phyloP scores from a whole-genome alignment of 805 yeast species.

The Sugiyamaella mastotermitis region DNA sequence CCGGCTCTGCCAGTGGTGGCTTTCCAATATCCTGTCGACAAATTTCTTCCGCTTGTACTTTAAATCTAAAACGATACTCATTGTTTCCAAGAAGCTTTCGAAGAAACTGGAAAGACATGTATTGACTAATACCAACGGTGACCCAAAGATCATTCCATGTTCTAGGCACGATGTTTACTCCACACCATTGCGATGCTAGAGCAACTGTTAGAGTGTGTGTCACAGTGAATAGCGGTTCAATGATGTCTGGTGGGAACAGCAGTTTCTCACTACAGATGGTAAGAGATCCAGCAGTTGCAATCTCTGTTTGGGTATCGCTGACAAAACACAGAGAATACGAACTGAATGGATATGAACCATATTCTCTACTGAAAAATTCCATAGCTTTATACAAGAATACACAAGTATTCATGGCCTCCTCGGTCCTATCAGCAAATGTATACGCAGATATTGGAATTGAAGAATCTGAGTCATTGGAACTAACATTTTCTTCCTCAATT shows the following conservation, averaged over 20 bases:
- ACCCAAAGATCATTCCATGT: constrained; percentile 83
- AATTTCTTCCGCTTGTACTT: constrained; percentile 55
- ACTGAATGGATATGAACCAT: constrained; percentile 88
- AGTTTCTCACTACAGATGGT: constrained; percentile 54
- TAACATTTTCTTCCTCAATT: constrained; percentile 34
- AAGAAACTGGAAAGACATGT: constrained; percentile 71
- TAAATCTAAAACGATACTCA: constrained; percentile 69
- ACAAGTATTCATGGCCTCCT: constrained; percentile 63
- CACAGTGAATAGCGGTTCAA: constrained; percentile 70
- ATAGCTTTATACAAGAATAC: constrained; percentile 70
- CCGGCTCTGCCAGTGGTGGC: constrained; percentile 74
- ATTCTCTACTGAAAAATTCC: constrained; percentile 78
- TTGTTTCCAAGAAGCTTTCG: constrained; percentile 74
- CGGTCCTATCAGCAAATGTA: constrained; percentile 52
- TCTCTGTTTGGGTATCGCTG: constrained; percentile 43
- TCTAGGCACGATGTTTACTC: constrained; percentile 80
- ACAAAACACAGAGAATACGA: constrained; percentile 76
- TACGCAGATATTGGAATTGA: constrained; percentile 56
- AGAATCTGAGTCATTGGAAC: constrained; percentile 22
- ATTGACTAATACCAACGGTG: constrained; percentile 75
- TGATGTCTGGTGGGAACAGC: constrained; percentile 62
- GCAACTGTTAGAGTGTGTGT: constrained; percentile 66
- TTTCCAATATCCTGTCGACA: constrained; percentile 71
- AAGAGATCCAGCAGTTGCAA: constrained; percentile 69
- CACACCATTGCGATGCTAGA: constrained; percentile 87